Base-by-base conservation (phyloP, 2,329 filamentous ascomycete genomes). In the Neonectria coccinea region DNA sequence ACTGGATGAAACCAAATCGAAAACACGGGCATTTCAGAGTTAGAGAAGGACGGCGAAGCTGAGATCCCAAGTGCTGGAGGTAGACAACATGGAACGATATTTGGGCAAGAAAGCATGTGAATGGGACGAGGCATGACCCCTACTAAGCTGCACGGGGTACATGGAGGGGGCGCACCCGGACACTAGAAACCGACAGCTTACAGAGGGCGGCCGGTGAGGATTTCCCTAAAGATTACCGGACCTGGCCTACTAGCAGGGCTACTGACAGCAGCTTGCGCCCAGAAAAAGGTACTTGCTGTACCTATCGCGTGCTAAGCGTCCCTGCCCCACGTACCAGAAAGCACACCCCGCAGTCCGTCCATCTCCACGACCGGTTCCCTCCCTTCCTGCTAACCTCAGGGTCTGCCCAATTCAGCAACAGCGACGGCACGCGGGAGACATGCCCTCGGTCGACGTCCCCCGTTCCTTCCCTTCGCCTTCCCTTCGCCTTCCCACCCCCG, bases 41-140 rank as follows among this genome's bases (percentile, higher is more conserved):
- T 16, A 29, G 29, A 54, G 48, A 42, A 5, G 27, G 27, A 47
- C 27, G 61, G 44, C 25, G 51, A 27, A 53, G 42, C 55, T 59
- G 61, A 64, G 51, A 59, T 56, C 25, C 48, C 22, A 2, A 44
- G 25, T 22, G 47, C 33, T 16, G 10, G 33, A 36, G 33, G 33
- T 33, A 44, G 48, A 44, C 16, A 18, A 50, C 41, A 56, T 64
- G 61, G 56, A 27, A 50, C 53, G 56, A 64, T 64, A 29, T 45
- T 56, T 51, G 55, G 16, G 14, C 42, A 44, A 39, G 44, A 22
- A 59, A 64, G 61, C 61, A 59, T 64, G 55, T 64, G 61, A 64
- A 64, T 64, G 61, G 59, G 55, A 55, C 54, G 55, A 63, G 55
- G 18, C n/a, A 12, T 12, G 12, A 50, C 39, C 22, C 31, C 29